phyloP scores from a whole-genome alignment of 371 early-diverging fungal genomes.

The Nematocida sp. region DNA sequence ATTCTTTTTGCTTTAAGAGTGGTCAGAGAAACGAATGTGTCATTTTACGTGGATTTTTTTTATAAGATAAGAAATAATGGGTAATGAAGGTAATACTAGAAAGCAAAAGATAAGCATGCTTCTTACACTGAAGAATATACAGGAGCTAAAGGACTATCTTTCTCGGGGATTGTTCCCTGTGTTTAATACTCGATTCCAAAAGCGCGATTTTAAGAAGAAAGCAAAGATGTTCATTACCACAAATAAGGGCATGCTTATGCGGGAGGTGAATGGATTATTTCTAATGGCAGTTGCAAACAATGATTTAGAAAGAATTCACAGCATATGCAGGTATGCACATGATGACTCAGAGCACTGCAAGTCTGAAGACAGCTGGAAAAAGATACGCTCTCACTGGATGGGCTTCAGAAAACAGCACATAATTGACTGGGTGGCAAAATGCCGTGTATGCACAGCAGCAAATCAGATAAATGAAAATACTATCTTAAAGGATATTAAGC shows the following conservation, averaged over 20 bases:
- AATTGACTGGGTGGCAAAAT: conserved; percentile 7
- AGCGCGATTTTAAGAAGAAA: conserved; percentile 33
- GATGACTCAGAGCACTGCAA: conserved; percentile 6
- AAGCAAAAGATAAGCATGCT: conserved; percentile 34
- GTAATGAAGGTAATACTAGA: neutral
- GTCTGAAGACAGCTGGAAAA: conserved; percentile 16
- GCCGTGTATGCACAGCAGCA: neutral
- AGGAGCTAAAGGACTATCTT: conserved; percentile 23
- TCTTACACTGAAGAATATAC: conserved; percentile 16
- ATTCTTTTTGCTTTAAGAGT: neutral
- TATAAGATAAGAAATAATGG: conserved; percentile 9
- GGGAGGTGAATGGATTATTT: conserved; percentile 6
- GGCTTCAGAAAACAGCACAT: conserved; percentile 17
- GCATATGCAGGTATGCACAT: conserved; percentile 13
- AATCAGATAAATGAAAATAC: neutral
- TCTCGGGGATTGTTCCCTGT: neutral
- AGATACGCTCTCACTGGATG: conserved; percentile 22
- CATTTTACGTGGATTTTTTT: conserved; percentile 1
- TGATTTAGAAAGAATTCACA: neutral
- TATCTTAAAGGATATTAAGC: neutral
- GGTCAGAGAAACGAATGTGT: neutral
- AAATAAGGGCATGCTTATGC: conserved; percentile 21
- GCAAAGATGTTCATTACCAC: conserved; percentile 28
- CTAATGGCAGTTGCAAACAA: conserved; percentile 8
- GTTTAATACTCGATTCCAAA: conserved; percentile 14